These are phyloP conservation scores for Elsinoe arachidis DNA, from an alignment of 2,329 filamentous ascomycete genomes.

Conservation along the genomic window DNA sequence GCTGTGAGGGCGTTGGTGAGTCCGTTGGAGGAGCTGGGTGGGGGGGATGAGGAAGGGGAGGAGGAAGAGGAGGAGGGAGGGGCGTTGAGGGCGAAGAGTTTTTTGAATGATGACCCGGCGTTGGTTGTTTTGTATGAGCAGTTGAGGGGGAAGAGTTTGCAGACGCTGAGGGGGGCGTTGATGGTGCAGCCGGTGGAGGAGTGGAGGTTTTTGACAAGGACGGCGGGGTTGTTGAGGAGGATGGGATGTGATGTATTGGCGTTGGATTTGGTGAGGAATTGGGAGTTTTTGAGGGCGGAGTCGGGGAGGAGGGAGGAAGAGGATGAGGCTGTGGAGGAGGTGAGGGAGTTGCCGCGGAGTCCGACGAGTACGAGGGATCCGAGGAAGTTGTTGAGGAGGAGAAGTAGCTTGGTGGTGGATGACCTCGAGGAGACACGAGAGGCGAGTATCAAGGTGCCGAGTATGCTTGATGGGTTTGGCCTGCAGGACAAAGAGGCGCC, in stretches of 20 bases:
- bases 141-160: slow-evolving; percentile 69
- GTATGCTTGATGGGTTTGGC: slow-evolving; percentile 19
- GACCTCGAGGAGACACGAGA: slow-evolving; percentile 49
- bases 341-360: slow-evolving; percentile 14
- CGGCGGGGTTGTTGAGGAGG: slow-evolving; percentile 42
- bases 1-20: slow-evolving; percentile 65
- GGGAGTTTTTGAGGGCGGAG: slow-evolving; percentile 53
- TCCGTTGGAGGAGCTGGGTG: slow-evolving; percentile 60
- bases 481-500: background rate
- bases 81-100: slow-evolving; percentile 66
- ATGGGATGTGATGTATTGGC: slow-evolving; percentile 75
- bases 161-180: slow-evolving; percentile 76
- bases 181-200: slow-evolving; percentile 71
- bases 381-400: slow-evolving; percentile 57
- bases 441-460: slow-evolving; percentile 29
- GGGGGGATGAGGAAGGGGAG: slow-evolving; percentile 28
- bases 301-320: slow-evolving; percentile 14
- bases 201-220: slow-evolving; percentile 84
- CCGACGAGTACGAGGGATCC: slow-evolving; percentile 41
- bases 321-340: slow-evolving; percentile 25
- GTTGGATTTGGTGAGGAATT: slow-evolving; percentile 72
- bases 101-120: slow-evolving; percentile 83
- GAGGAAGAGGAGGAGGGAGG: background rate
- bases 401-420: slow-evolving; percentile 71
- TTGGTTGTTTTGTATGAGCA: slow-evolving; percentile 81